These are phyloP conservation scores for Xylariaceae sp. DNA, from an alignment of 2,329 filamentous ascomycete species.

Conservation along the genomic window DNA sequence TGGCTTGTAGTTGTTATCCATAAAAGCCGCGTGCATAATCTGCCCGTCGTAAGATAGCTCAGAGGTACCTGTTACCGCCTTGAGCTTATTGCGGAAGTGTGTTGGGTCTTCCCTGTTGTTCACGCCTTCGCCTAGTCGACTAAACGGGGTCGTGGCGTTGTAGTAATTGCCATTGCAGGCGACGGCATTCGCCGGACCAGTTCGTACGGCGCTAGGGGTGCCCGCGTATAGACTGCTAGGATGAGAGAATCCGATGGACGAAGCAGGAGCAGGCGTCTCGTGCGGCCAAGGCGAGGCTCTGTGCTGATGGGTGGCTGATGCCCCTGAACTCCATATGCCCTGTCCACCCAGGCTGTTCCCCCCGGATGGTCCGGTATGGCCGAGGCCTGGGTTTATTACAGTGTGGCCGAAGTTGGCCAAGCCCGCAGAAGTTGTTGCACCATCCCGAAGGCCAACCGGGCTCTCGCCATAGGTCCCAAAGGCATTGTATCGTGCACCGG, in stretches of 20 bases:
- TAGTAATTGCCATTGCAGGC: constrained; percentile 26
- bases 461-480: constrained; percentile 16
- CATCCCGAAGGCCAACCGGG: constrained; percentile 13
- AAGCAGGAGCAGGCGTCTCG: constrained; percentile 18
- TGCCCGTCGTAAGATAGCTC: constrained; percentile 24
- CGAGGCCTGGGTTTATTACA: too few relatives aligned
- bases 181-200: constrained; percentile 17
- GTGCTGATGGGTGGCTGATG: constrained; percentile 13
- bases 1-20: constrained; percentile 21
- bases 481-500: constrained; percentile 2
- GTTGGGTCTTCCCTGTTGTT: constrained; percentile 24
- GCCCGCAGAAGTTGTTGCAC: too few relatives aligned
- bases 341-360: too few relatives aligned
- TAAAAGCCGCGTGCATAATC: constrained; percentile 21
- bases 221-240: constrained; percentile 47
- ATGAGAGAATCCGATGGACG: constrained; percentile 39
- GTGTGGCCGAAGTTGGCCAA: too few relatives aligned
- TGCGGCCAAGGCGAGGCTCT: constrained; percentile 17
- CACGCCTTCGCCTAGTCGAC: constrained; percentile 19
- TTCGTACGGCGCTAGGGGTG: constrained; percentile 31
- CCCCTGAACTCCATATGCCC: constrained; percentile 7
- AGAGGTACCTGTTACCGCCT: constrained; percentile 16
- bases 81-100: constrained; percentile 27
- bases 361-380: too few relatives aligned
- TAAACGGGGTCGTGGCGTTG: constrained; percentile 25